phyloP scores from a whole-genome alignment of 306 rosid species.

The Geum urbanum region DNA sequence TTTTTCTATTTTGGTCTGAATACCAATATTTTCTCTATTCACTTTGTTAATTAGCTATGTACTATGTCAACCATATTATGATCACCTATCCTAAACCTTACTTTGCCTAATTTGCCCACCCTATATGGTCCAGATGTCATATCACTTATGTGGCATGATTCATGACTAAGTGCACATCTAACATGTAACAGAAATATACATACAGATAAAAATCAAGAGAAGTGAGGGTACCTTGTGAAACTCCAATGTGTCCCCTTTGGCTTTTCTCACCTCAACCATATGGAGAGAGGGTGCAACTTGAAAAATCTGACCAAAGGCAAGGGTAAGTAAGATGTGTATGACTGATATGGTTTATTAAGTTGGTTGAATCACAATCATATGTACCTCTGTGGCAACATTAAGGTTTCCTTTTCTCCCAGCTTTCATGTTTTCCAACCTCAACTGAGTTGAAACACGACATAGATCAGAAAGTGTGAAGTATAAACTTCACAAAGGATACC shows the following conservation, averaged over 20 bases:
- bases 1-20: not conserved
- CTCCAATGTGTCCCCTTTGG: constrained; percentile 97
- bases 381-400: constrained; percentile 94
- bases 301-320: constrained; percentile 51
- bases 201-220: not conserved
- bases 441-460: constrained; percentile 30
- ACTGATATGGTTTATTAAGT: not conserved
- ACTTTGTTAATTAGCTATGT: not conserved
- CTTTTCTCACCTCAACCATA: constrained; percentile 96
- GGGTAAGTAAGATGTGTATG: not conserved
- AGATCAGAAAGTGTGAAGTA: not conserved
- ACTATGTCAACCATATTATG: not conserved
- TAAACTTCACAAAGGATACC: not conserved
- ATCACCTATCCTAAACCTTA: not conserved
- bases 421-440: constrained; percentile 89
- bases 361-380: not conserved
- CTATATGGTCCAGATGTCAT: not conserved
- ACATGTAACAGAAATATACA: not conserved
- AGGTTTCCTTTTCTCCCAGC: constrained; percentile 99
- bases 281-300: constrained; percentile 99
- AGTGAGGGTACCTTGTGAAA: constrained; percentile 69
- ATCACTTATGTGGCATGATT: not conserved
- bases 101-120: not conserved
- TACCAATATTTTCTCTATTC: not conserved
- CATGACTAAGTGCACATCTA: not conserved